Evolutionary conservation across 2,329 filamentous ascomycete genomes (phyloP).

Genomic region (Tolypocladium tropicale): DNA sequence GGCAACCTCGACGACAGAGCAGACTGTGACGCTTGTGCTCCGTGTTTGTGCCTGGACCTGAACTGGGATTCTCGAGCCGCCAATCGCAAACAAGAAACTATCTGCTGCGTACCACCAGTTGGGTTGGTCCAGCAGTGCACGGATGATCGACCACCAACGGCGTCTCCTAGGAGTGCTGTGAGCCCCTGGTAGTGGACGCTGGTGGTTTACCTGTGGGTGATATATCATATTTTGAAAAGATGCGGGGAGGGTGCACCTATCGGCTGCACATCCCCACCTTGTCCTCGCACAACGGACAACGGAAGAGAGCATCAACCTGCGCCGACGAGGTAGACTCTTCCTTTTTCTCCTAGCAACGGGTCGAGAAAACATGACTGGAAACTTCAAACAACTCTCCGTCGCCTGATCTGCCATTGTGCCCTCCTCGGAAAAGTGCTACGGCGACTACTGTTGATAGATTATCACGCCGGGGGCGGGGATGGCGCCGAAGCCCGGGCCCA

Average conservation of each 20-base stretch:
- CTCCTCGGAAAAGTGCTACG: not conserved
- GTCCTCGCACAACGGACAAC: not conserved
- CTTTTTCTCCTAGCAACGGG: not conserved
- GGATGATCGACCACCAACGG: not conserved
- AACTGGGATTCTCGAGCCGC: not conserved
- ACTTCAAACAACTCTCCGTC: not conserved
- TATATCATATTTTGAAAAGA: conserved; percentile 7
- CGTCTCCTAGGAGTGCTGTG: not conserved
- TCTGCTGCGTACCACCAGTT: not conserved
- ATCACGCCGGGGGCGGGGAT: not conserved
- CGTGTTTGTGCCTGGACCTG: not conserved
- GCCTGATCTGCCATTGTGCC: not conserved
- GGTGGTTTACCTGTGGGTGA: conserved; percentile 5
- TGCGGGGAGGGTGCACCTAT: conserved; percentile 1
- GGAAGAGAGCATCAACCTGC: not conserved
- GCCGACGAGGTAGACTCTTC: not conserved
- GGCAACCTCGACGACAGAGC: not conserved
- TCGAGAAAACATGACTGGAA: not conserved
- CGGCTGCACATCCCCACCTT: not conserved
- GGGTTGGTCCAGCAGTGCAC: not conserved
- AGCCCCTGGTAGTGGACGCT: not conserved
- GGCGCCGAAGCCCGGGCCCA: not conserved
- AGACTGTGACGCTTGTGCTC: too few species aligned
- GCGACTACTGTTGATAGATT: not conserved
- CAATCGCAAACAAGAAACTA: not conserved